Percentiles rank a stretch among this genome's conserved stretches.
Evolutionary conservation across 1,284 basidiomycete species (phyloP).

Genomic region (Golubevia pallescens): DNA sequence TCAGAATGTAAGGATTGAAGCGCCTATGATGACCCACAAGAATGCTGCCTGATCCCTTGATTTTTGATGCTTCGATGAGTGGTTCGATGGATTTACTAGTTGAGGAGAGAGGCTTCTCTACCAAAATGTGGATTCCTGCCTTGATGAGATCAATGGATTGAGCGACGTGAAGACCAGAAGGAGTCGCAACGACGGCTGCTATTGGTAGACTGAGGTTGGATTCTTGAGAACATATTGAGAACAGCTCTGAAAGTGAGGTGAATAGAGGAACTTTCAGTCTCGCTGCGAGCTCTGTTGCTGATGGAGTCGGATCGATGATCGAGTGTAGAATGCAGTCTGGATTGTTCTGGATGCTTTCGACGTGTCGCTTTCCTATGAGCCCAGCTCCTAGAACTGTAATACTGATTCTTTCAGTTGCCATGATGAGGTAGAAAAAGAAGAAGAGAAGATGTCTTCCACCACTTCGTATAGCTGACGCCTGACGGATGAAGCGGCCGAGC

Average conservation of each 20-base stretch:
- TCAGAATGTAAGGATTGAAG: slow-evolving; percentile 25
- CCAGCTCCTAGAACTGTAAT: slow-evolving; percentile 21
- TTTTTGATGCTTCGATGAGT: slow-evolving; percentile 13
- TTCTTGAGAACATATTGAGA: not conserved
- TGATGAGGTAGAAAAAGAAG: too few relatives aligned
- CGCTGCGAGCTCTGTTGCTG: slow-evolving; percentile 12
- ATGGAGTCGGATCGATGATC: slow-evolving; percentile 30
- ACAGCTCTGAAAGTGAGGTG: slow-evolving; percentile 15
- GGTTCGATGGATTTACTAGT: slow-evolving; percentile 7
- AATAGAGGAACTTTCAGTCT: slow-evolving; percentile 13
- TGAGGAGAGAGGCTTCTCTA: slow-evolving; percentile 37
- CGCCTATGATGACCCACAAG: slow-evolving; percentile 37
- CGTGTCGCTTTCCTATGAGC: slow-evolving; percentile 31
- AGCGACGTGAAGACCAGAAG: slow-evolving; percentile 27
- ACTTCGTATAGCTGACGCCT: too few relatives aligned
- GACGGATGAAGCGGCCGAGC: too few relatives aligned
- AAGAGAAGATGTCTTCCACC: too few relatives aligned
- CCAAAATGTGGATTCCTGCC: slow-evolving; percentile 23
- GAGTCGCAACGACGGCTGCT: slow-evolving; percentile 32
- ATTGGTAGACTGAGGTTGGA: not conserved
- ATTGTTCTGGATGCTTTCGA: slow-evolving; percentile 19
- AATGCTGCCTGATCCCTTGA: slow-evolving; percentile 3
- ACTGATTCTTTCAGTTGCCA: not conserved
- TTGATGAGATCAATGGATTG: slow-evolving; percentile 17
- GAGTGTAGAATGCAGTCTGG: slow-evolving; percentile 13